Evolutionary conservation across 164 flowering plant genomes (phyloP).

Genomic region (Berberis thunbergii): DNA sequence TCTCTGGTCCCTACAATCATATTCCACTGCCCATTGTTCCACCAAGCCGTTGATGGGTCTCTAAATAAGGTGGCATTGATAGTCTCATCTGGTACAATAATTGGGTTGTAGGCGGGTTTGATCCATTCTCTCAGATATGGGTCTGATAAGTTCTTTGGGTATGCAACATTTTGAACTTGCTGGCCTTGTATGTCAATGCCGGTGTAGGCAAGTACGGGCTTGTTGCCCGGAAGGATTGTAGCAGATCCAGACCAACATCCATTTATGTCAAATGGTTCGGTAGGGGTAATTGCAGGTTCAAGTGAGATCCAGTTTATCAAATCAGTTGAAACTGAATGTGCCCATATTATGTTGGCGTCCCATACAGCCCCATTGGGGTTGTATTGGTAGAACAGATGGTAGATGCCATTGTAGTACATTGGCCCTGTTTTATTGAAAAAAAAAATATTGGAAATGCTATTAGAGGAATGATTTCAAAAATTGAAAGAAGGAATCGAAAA

Average conservation of each 20-base stretch:
- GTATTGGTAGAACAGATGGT: conserved; percentile 38
- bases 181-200: conserved; percentile 19
- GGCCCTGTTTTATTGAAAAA: conserved; percentile 18
- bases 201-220: conserved; percentile 42
- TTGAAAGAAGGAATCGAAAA: not conserved
- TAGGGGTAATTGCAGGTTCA: conserved; percentile 28
- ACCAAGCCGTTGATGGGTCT: conserved; percentile 47
- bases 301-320: conserved; percentile 40
- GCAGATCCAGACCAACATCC: conserved; percentile 50
- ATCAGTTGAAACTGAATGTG: conserved; percentile 41
- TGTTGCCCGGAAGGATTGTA: conserved; percentile 37
- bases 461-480: not conserved
- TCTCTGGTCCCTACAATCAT: conserved; percentile 39
- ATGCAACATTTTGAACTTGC: conserved; percentile 40
- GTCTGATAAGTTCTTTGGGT: conserved; percentile 37
- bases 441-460: not conserved
- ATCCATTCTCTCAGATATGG: conserved; percentile 41
- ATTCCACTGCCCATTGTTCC: conserved; percentile 42
- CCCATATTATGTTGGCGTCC: conserved; percentile 44
- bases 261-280: conserved; percentile 28
- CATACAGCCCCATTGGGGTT: conserved; percentile 37
- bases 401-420: conserved; percentile 27
- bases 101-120: conserved; percentile 30
- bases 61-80: conserved; percentile 21
- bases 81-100: conserved; percentile 17